Evolutionary conservation across 2,329 filamentous ascomycete species (phyloP).

Genomic region (Pyrenochaeta sp.): DNA sequence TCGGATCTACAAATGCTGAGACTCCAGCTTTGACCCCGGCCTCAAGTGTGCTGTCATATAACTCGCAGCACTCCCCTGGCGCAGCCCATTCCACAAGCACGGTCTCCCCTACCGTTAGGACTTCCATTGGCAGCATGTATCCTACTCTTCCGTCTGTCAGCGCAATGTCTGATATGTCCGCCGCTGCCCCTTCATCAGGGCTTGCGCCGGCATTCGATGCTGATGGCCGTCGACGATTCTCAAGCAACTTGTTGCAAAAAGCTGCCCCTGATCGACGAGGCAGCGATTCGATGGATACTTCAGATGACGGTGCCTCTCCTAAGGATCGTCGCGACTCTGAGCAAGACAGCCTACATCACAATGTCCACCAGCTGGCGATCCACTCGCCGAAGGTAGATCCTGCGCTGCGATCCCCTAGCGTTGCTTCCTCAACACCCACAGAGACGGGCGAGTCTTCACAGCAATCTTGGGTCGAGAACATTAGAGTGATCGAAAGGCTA

Average conservation of each 20-base stretch:
- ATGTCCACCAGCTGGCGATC: constrained; percentile 50
- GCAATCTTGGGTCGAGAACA: constrained; percentile 69
- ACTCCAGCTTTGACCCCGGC: constrained; percentile 81
- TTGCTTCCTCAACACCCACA: constrained; percentile 45
- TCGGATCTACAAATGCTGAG: constrained; percentile 57
- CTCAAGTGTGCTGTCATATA: constrained; percentile 78
- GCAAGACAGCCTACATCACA: constrained; percentile 48
- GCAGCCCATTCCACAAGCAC: constrained; percentile 69
- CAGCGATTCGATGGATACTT: constrained; percentile 52
- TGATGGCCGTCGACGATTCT: constrained; percentile 68
- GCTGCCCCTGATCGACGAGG: constrained; percentile 46
- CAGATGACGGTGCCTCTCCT: constrained; percentile 45
- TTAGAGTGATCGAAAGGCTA: constrained; percentile 69
- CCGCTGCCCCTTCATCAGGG: constrained; percentile 72
- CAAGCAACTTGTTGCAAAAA: constrained; percentile 66
- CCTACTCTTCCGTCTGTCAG: constrained; percentile 77
- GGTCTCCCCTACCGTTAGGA: constrained; percentile 71
- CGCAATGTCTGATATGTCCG: constrained; percentile 67
- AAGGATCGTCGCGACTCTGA: constrained; percentile 46
- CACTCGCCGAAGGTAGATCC: constrained; percentile 53
- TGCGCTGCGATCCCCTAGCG: constrained; percentile 50
- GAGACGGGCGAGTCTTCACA: constrained; percentile 52
- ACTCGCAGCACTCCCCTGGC: constrained; percentile 78
- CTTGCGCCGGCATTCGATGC: constrained; percentile 71
- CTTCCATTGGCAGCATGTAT: constrained; percentile 70